Conservation (phyloP, 257 asterid species). For the Ajuga chamaepitys region DNA sequence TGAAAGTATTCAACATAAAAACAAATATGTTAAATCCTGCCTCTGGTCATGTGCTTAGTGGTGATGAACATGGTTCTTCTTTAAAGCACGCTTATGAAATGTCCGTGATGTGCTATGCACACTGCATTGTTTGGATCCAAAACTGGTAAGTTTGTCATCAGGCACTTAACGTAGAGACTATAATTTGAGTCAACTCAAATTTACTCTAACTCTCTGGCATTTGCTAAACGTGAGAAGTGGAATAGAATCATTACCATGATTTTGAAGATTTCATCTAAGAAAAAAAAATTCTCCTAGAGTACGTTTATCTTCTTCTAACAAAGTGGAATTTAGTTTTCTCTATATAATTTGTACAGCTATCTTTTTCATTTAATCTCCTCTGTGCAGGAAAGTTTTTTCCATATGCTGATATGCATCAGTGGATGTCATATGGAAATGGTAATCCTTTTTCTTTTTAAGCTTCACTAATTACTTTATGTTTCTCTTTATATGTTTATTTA, state of each 20-base stretch:
- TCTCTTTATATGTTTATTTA: neutral
- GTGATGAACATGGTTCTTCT: neutral
- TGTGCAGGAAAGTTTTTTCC: slow-evolving; percentile 81
- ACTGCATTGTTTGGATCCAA: neutral
- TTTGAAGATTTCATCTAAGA: neutral
- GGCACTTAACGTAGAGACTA: neutral
- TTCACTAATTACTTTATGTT: neutral
- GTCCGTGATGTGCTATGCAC: neutral
- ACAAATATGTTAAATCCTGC: neutral
- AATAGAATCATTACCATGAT: neutral
- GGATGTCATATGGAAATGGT: slow-evolving; percentile 96
- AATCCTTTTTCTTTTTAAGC: slow-evolving; percentile 12
- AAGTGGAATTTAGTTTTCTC: neutral
- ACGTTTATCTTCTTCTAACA: neutral
- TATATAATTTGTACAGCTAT: slow-evolving; percentile 1
- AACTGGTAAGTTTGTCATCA: neutral
- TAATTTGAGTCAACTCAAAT: neutral
- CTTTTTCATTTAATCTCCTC: slow-evolving; percentile 3
- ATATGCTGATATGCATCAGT: slow-evolving; percentile 62
- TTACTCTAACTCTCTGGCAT: neutral
- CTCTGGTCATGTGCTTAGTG: neutral
- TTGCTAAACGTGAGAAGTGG: neutral
- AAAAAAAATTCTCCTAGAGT: neutral
- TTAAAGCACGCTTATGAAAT: neutral
- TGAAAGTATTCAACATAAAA: neutral